A percentile compares a stretch with the other conserved stretches of the same genome.
These are phyloP conservation scores for Calocybe gangraenosa DNA, from an alignment of 768 basidiomycete genomes.

Conservation along the genomic window DNA sequence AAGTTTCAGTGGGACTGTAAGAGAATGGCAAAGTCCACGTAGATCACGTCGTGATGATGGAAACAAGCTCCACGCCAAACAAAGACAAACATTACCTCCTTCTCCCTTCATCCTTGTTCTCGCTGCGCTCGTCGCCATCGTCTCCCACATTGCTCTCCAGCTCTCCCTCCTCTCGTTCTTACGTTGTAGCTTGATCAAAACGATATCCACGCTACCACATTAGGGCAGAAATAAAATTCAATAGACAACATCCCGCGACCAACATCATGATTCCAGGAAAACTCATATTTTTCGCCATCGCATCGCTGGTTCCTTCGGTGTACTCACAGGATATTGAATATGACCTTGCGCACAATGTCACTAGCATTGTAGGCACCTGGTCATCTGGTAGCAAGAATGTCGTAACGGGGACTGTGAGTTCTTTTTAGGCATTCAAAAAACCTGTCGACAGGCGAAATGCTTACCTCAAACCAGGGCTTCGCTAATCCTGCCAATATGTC, in stretches of 20 bases:
- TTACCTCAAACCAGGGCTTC: conserved; percentile 53
- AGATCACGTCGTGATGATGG: too few species aligned
- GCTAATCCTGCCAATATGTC: conserved; percentile 78
- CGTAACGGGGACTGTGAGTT: conserved; percentile 76
- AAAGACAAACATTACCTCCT: conserved; percentile 14
- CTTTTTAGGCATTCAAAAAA: background rate
- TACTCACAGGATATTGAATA: conserved; percentile 37
- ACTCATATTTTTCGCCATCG: conserved; percentile 35
- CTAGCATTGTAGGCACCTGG: conserved; percentile 80
- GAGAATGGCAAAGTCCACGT: too few species aligned
- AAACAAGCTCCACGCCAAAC: conserved; percentile 11
- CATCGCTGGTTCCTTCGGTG: conserved; percentile 29
- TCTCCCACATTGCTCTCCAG: conserved; percentile 9
- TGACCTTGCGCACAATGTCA: conserved; percentile 57
- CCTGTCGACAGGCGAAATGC: conserved; percentile 6
- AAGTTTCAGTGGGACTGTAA: too few species aligned
- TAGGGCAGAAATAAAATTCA: background rate
- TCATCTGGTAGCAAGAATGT: conserved; percentile 74
- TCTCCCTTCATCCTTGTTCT: conserved; percentile 10
- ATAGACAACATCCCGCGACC: conserved; percentile 12
- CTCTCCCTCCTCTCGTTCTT: conserved; percentile 13
- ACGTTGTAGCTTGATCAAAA: conserved; percentile 8
- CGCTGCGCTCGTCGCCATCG: conserved; percentile 20
- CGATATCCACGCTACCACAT: conserved; percentile 7
- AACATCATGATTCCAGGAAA: conserved; percentile 37